These are phyloP conservation scores for Kandelia obovata DNA, from an alignment of 345 rosid genomes.

Conservation along the genomic window DNA sequence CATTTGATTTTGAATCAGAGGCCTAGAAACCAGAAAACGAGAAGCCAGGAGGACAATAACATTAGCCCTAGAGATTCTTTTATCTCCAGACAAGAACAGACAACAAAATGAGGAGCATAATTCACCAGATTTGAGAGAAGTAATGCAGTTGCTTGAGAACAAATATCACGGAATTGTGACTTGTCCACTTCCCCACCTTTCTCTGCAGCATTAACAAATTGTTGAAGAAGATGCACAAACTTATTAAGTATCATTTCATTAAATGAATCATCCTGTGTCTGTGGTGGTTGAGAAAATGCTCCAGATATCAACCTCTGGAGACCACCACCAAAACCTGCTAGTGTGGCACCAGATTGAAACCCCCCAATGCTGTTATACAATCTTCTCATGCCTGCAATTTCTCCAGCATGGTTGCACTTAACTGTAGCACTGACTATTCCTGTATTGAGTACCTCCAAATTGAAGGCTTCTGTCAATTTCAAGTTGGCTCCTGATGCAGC, in stretches of 20 bases:
- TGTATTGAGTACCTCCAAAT: constrained; percentile 94
- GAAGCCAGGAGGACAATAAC: constrained; percentile 12
- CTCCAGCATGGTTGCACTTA: constrained; percentile 94
- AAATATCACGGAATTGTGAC: constrained; percentile 76
- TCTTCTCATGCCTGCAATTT: constrained; percentile 99
- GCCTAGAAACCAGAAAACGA: constrained; percentile 43
- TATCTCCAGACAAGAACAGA: not conserved
- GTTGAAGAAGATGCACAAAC: constrained; percentile 89
- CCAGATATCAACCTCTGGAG: constrained; percentile 88
- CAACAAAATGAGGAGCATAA: constrained; percentile 5
- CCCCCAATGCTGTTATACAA: constrained; percentile 93
- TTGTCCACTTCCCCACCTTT: constrained; percentile 90
- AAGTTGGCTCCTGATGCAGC: constrained; percentile 97
- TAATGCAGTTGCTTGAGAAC: constrained; percentile 95
- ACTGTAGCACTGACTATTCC: constrained; percentile 95
- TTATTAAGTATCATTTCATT: constrained; percentile 80
- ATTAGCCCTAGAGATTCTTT: constrained; percentile 13
- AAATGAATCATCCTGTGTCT: constrained; percentile 74
- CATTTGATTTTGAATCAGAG: constrained; percentile 65
- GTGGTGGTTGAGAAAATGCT: constrained; percentile 70
- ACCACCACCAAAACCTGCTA: constrained; percentile 60
- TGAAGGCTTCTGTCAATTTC: constrained; percentile 77
- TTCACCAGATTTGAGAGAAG: constrained; percentile 92
- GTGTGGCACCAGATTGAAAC: constrained; percentile 59
- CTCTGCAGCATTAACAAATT: constrained; percentile 81